Evolutionary conservation across 1,139 yeast species (phyloP).

Genomic region (Sugiyamaella pinicola): DNA sequence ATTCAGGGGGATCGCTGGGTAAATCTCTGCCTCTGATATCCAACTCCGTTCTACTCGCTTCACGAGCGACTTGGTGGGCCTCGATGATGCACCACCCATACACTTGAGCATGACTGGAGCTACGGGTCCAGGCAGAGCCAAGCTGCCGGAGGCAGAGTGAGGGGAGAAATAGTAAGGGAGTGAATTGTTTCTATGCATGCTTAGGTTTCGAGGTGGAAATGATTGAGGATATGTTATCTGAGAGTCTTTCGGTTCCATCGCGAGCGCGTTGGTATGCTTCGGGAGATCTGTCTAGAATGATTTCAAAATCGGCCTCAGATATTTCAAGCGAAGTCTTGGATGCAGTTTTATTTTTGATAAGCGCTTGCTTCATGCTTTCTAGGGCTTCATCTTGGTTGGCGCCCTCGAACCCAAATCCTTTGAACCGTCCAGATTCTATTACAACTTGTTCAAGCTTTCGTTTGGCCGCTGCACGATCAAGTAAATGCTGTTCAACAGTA

Average conservation of each 20-base stretch:
- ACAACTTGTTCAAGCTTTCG: constrained; percentile 78
- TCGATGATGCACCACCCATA: no score
- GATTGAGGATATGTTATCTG: constrained; percentile 23
- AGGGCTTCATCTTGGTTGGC: constrained; percentile 26
- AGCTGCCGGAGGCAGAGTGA: no score
- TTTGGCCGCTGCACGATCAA: constrained; percentile 76
- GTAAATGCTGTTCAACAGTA: constrained; percentile 79
- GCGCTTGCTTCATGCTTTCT: constrained; percentile 33
- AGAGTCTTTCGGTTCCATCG: constrained; percentile 25
- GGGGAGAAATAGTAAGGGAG: no score
- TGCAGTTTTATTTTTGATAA: constrained; percentile 29
- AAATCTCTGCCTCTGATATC: not conserved
- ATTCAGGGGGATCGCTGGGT: constrained; percentile 2
- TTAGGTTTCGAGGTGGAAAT: constrained; percentile 12
- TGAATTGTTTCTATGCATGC: no score
- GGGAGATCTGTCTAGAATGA: constrained; percentile 56
- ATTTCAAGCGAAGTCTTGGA: constrained; percentile 32
- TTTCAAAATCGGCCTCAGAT: constrained; percentile 51
- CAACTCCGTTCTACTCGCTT: no score
- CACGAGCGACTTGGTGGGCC: no score
- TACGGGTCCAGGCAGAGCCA: no score
- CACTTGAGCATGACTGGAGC: no score
- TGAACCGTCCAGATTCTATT: constrained; percentile 82
- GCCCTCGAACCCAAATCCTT: constrained; percentile 50
- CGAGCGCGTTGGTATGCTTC: constrained; percentile 47